These are phyloP conservation scores for Collybiopsis luxurians DNA, from an alignment of 768 basidiomycete genomes.

Conservation along the genomic window DNA sequence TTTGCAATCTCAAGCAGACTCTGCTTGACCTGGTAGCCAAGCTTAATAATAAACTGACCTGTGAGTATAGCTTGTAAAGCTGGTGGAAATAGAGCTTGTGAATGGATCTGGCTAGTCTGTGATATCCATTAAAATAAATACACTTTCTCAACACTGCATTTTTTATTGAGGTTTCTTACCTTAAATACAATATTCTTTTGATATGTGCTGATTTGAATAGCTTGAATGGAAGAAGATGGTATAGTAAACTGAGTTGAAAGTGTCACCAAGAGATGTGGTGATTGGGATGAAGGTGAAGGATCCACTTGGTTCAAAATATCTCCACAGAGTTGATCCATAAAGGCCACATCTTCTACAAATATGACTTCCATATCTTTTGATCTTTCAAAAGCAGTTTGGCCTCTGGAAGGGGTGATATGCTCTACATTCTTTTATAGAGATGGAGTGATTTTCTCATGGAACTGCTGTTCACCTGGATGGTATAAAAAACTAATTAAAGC, in stretches of 20 bases:
- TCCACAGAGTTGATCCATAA: neutral
- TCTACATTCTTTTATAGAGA: conserved; percentile 11
- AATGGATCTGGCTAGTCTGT: neutral
- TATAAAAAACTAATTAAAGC: neutral
- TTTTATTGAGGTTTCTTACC: too few relatives aligned
- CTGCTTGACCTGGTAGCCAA: too few relatives aligned
- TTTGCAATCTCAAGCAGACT: too few relatives aligned
- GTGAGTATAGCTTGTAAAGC: neutral
- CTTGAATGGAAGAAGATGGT: neutral
- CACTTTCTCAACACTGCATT: too few relatives aligned
- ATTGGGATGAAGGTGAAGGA: too few relatives aligned
- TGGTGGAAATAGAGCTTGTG: neutral
- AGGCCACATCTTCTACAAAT: neutral
- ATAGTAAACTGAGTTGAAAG: neutral
- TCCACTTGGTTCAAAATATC: neutral
- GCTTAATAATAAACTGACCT: neutral
- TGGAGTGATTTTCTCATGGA: conserved; percentile 11
- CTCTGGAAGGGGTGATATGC: conserved; percentile 12
- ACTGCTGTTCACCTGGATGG: conserved; percentile 12
- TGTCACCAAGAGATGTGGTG: neutral
- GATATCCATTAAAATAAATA: too few relatives aligned
- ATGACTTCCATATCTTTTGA: neutral
- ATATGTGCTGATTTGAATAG: too few relatives aligned
- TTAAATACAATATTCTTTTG: too few relatives aligned
- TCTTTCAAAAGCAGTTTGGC: conserved; percentile 7